Conservation (phyloP, 305 asterid genomes). For the Fraxinus nigra region DNA sequence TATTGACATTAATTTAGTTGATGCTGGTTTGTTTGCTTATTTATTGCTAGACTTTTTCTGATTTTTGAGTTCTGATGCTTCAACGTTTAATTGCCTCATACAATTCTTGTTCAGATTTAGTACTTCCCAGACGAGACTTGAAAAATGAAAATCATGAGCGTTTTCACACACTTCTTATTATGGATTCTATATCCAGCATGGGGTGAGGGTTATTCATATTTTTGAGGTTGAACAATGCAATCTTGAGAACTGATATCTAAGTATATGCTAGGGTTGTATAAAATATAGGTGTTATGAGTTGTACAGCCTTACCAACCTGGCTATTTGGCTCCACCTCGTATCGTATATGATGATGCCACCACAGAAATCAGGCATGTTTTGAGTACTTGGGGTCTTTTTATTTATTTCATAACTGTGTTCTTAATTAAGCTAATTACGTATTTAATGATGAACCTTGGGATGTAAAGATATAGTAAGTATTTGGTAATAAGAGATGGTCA, state of each 20-base stretch:
- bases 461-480: not conserved
- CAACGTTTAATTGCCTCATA: not conserved
- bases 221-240: not conserved
- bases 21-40: not conserved
- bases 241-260: not conserved
- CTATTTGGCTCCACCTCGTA: conserved; percentile 46
- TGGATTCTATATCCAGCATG: not conserved
- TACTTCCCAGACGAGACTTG: not conserved
- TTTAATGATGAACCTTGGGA: not conserved
- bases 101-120: not conserved
- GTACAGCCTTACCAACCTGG: conserved; percentile 51
- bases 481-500: not conserved
- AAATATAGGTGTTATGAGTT: not conserved
- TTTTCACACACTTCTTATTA: not conserved
- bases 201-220: not conserved
- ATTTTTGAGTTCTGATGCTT: not conserved
- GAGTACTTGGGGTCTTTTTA: not conserved
- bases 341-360: conserved; percentile 32
- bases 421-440: not conserved
- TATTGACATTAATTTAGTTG: too few relatives aligned
- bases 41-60: not conserved
- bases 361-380: conserved; percentile 42
- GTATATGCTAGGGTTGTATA: not conserved
- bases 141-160: not conserved
- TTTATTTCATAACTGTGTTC: not conserved